Conservation (phyloP, 192 early-diverging fungal genomes). For the Cetraspora pellucida region DNA sequence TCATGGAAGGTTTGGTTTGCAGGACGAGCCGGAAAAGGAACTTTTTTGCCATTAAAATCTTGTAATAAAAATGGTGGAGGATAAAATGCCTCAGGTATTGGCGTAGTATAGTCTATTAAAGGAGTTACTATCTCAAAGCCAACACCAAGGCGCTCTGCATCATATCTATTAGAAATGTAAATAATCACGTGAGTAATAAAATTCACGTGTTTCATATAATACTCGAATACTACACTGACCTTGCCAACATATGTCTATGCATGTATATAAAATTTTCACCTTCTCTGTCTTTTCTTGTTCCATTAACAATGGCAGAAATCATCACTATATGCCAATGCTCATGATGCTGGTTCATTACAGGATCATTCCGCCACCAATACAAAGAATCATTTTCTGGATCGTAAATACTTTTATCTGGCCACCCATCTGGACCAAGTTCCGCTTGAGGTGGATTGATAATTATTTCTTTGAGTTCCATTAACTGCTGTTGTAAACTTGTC, state of each 20-base stretch:
- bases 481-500: no score
- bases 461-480: not conserved
- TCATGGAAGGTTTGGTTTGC: not conserved
- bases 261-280: slow-evolving; percentile 25
- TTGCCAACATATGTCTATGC: slow-evolving; percentile 17
- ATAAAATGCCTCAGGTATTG: slow-evolving; percentile 12
- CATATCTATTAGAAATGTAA: slow-evolving; percentile 3
- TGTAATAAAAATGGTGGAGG: not conserved
- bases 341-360: slow-evolving; percentile 16
- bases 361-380: slow-evolving; percentile 23
- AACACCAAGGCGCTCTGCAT: not conserved
- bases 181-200: not conserved
- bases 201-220: not conserved
- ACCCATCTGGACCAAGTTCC: not conserved
- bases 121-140: not conserved
- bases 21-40: slow-evolving; percentile 3
- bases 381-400: not conserved
- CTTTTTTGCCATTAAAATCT: not conserved
- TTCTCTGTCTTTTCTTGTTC: slow-evolving; percentile 6
- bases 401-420: slow-evolving; percentile 11
- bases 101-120: not conserved
- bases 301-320: not conserved
- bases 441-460: slow-evolving; percentile 6
- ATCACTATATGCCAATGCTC: slow-evolving; percentile 17
- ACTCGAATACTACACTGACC: not conserved